These are phyloP conservation scores for Microstegium vimineum DNA, from an alignment of 176 grass and related monocot genomes.

Conservation along the genomic window DNA sequence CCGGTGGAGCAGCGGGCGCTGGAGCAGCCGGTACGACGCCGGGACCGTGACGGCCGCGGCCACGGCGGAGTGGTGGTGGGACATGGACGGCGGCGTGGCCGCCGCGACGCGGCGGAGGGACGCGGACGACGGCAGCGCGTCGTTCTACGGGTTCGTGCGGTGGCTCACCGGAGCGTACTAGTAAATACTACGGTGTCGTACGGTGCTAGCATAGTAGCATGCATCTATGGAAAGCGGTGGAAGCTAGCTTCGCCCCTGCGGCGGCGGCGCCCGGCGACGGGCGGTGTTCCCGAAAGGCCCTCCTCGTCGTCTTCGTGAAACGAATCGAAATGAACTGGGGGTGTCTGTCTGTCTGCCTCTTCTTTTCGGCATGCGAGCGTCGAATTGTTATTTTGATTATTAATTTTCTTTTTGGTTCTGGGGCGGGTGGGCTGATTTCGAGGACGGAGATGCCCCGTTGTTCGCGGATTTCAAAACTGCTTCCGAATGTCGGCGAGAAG, in stretches of 20 bases:
- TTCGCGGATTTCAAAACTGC: constrained; percentile 39
- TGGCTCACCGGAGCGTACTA: constrained; percentile 73
- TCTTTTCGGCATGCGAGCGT: constrained; percentile 12
- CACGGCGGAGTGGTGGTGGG: constrained; percentile 61
- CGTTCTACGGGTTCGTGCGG: constrained; percentile 51
- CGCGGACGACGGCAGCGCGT: constrained; percentile 43
- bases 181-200: not conserved
- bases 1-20: constrained; percentile 67
- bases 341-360: not conserved
- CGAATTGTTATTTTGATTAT: not conserved
- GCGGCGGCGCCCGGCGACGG: not conserved
- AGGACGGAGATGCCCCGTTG: constrained; percentile 16
- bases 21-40: constrained; percentile 58
- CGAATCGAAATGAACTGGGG: constrained; percentile 1
- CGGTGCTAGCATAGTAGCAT: not conserved
- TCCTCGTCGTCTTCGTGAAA: not conserved
- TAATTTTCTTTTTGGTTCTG: not conserved
- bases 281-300: not conserved
- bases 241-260: not conserved
- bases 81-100: constrained; percentile 56
- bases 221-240: not conserved
- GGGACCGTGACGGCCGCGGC: constrained; percentile 31
- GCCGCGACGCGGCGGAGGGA: constrained; percentile 31
- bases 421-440: constrained; percentile 1
- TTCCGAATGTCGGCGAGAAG: constrained; percentile 64